phyloP scores from a whole-genome alignment of 2,329 filamentous ascomycete genomes.

The Kalaharituber pfeilii region DNA sequence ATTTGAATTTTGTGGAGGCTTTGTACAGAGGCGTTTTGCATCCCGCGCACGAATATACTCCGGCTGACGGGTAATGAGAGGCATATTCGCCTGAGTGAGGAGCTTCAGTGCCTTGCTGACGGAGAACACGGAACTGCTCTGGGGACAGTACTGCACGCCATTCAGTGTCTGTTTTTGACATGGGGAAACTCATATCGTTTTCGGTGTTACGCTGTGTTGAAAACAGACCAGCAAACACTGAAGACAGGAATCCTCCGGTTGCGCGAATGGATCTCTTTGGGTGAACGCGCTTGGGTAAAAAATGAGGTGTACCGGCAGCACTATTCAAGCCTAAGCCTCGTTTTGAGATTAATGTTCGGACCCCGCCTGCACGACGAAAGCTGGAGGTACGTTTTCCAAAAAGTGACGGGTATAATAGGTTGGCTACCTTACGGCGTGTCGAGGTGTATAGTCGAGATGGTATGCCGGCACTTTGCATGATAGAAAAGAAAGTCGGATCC shows the following conservation, averaged over 20 bases:
- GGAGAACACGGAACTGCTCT: conserved; percentile 70
- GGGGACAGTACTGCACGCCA: conserved; percentile 73
- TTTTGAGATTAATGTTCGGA: background rate
- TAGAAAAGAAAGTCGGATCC: no score
- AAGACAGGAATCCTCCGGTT: background rate
- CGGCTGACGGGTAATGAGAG: conserved; percentile 59
- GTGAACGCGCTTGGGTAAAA: background rate
- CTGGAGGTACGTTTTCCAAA: background rate
- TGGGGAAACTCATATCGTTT: conserved; percentile 40
- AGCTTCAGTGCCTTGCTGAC: conserved; percentile 78
- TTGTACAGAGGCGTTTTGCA: conserved; percentile 82
- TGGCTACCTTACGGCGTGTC: no score
- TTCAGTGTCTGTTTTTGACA: conserved; percentile 62
- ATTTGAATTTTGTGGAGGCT: conserved; percentile 87
- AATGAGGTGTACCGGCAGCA: background rate
- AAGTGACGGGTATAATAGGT: no score
- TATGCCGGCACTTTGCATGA: no score
- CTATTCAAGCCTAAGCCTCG: background rate
- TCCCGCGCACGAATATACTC: conserved; percentile 73
- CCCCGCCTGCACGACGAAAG: background rate
- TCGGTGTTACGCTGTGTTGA: background rate
- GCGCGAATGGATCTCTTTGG: background rate
- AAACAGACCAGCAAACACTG: background rate
- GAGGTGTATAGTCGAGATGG: no score
- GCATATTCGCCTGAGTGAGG: conserved; percentile 69